These are phyloP conservation scores for Coniochaeta sp. DNA, from an alignment of 2,329 filamentous ascomycete genomes.

Conservation along the genomic window DNA sequence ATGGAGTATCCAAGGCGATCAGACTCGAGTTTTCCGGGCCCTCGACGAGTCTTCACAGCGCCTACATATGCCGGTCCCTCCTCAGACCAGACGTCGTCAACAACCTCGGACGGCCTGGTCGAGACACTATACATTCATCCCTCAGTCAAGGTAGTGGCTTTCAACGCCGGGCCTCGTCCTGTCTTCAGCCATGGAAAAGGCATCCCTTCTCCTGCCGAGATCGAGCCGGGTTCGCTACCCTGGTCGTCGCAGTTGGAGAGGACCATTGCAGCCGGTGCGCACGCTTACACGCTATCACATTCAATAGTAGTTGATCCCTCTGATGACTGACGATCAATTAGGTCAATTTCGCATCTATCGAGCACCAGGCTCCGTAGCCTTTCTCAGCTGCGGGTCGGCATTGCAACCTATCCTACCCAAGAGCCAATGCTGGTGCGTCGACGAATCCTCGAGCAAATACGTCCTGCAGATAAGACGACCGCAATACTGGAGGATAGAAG, in stretches of 20 bases:
- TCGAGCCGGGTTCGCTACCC: conserved; percentile 56
- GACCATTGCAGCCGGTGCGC: conserved; percentile 67
- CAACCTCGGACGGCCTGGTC: conserved; percentile 30
- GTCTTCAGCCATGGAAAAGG: conserved; percentile 23
- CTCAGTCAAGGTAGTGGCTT: conserved; percentile 59
- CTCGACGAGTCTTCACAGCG: conserved; percentile 27
- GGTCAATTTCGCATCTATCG: conserved; percentile 78
- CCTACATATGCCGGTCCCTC: conserved; percentile 17
- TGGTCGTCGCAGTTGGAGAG: conserved; percentile 72
- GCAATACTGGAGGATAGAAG: conserved; percentile 84
- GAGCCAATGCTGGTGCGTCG: conserved; percentile 91
- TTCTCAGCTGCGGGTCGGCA: conserved; percentile 76
- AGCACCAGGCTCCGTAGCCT: conserved; percentile 77
- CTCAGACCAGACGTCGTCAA: conserved; percentile 10
- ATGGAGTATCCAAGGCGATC: conserved; percentile 17
- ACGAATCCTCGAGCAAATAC: conserved; percentile 71
- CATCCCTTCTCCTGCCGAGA: conserved; percentile 24
- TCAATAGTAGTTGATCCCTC: background rate
- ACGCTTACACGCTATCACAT: background rate
- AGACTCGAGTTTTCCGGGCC: conserved; percentile 11
- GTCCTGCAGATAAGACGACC: conserved; percentile 79
- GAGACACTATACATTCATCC: conserved; percentile 71
- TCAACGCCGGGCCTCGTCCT: conserved; percentile 31
- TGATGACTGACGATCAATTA: conserved; percentile 18
- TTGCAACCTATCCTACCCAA: conserved; percentile 82